phyloP scores from a whole-genome alignment of 345 rosid species.

The Lagerstroemia speciosa region DNA sequence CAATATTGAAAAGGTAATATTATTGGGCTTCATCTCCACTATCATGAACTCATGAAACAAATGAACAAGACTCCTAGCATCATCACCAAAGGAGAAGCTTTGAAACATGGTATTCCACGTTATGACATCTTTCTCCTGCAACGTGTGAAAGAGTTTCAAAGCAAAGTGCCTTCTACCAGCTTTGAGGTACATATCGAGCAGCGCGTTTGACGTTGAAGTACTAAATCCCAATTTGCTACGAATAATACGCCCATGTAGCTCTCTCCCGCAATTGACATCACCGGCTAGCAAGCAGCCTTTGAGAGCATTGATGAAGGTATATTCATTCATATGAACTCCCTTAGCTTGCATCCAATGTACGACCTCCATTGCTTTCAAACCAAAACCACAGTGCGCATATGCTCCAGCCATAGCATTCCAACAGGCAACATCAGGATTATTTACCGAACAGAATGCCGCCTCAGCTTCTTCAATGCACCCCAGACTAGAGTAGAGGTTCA shows the following conservation, averaged over 20 bases:
- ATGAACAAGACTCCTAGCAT: constrained; percentile 13
- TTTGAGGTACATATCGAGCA: constrained; percentile 33
- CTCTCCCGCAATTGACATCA: constrained; percentile 24
- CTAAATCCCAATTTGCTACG: constrained; percentile 11
- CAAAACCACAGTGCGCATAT: constrained; percentile 26
- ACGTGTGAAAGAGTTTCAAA: constrained; percentile 16
- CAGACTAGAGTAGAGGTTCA: constrained; percentile 26
- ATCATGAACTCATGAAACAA: constrained; percentile 21
- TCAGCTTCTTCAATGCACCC: constrained; percentile 28
- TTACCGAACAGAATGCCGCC: too few species aligned
- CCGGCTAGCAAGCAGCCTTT: constrained; percentile 22
- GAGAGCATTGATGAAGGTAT: constrained; percentile 22
- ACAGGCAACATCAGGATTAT: constrained; percentile 22
- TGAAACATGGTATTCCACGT: constrained; percentile 31
- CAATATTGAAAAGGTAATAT: constrained; percentile 23
- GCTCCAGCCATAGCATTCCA: constrained; percentile 41
- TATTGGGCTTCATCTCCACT: constrained; percentile 20
- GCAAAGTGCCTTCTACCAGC: constrained; percentile 13
- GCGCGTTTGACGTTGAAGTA: constrained; percentile 23
- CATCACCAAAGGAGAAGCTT: constrained; percentile 11
- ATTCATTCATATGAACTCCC: constrained; percentile 22
- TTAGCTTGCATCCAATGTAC: constrained; percentile 16
- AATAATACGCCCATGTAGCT: constrained; percentile 28
- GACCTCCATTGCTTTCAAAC: constrained; percentile 18
- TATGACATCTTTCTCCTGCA: constrained; percentile 23